A percentile compares a stretch with the other conserved stretches of the same genome.
Evolutionary conservation across 2,329 filamentous ascomycete genomes (phyloP).

Genomic region (Gnomoniopsis smithogilvyi): DNA sequence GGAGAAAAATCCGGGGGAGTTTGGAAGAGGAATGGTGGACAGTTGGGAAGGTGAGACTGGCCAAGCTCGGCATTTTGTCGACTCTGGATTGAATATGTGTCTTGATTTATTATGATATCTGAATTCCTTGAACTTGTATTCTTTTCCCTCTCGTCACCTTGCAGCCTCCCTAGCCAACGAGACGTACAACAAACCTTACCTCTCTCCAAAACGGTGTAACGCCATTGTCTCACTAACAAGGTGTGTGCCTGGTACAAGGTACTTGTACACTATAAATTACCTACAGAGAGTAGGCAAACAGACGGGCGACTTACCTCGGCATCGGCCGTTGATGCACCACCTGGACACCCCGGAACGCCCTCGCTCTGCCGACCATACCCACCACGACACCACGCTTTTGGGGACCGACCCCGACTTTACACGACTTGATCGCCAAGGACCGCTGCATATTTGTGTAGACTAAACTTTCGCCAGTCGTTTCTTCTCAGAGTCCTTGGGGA

Average conservation of each 20-base stretch:
- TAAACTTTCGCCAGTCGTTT: background rate
- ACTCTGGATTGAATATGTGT: background rate
- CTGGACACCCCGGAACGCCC: background rate
- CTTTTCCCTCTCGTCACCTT: too few relatives aligned
- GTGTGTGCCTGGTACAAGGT: too few relatives aligned
- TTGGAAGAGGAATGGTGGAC: background rate
- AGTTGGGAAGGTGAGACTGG: background rate
- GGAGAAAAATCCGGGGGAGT: background rate
- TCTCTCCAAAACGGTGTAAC: too few relatives aligned
- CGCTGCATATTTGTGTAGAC: background rate
- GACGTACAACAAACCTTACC: too few relatives aligned
- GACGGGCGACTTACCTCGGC: background rate
- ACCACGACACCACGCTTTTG: background rate
- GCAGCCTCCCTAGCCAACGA: too few relatives aligned
- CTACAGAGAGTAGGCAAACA: background rate
- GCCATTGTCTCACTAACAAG: too few relatives aligned
- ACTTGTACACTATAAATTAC: too few relatives aligned
- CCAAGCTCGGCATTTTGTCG: background rate
- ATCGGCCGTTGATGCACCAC: background rate
- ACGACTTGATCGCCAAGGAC: conserved; percentile 6
- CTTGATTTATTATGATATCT: too few relatives aligned
- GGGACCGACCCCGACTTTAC: background rate
- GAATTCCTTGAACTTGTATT: too few relatives aligned
- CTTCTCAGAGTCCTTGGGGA: conserved; percentile 23
- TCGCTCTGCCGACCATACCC: background rate